Base-by-base conservation (phyloP, 2,329 filamentous ascomycete species). In the Septoria petroselini region DNA sequence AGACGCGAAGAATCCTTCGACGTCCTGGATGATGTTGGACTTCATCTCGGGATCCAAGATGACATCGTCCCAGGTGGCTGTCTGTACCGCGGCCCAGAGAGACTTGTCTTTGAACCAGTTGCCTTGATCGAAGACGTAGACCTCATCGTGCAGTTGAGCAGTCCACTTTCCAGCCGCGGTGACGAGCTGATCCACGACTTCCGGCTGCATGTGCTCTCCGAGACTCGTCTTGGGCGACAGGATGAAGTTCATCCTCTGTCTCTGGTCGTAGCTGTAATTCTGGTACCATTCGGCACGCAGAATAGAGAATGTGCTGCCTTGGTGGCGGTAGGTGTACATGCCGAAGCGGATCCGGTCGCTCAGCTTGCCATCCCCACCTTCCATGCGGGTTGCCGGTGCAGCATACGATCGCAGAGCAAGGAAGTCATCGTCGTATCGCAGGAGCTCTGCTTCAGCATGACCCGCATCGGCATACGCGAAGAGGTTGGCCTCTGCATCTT, bases 11-110 rank as follows among this genome's bases (percentile, higher is more conserved):
- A 75, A 75, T 3, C 68, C 70, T 31, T 66, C 62, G 6, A 68
- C 65, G 23, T 66, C 60, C 14, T 51, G 42, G n/a, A 67, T 66
- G 9, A 75, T 61, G 11, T 69, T 70, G 31, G 68, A 66, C 58
- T 75, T 74, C 65, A 72, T 68, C 18, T 63, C 62, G 12, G 68
- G 64, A 48, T 75, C 71, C 8, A 76, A 61, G 31, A 76, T 75
- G 18, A 75, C 71, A 48, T 75, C 70, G 18, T 71, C 67, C 73
- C 73, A 75, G 12, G 57, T 62, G 1, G 71, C 64, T 48, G 71
- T 70, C 54, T 69, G 57, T 3, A 74, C 70, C 48, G 68, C 60
- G 15, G 68, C 50, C 59, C 65, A 74, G 5, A 75, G 60, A 21
- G 65, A 60, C 12, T 64, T 62, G 51, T 65, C 66, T 39, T 67